Conservation (phyloP, 2,329 filamentous ascomycete genomes). For the Cytospora schulzeri region DNA sequence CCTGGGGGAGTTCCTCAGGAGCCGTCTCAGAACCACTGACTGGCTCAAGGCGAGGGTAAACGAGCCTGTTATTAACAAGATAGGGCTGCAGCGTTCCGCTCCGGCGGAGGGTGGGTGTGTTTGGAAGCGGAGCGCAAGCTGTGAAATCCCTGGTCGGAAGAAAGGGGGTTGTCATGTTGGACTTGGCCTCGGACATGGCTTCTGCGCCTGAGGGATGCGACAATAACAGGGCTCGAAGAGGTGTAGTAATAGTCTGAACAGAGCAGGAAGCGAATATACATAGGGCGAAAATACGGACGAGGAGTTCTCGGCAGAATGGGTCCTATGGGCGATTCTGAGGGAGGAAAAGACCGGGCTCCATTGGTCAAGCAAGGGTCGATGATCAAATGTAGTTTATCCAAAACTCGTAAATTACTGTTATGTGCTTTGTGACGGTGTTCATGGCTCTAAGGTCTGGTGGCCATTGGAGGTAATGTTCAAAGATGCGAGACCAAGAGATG, state of each 20-base stretch:
- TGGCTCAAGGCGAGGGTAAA: neutral
- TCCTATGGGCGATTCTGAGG: neutral
- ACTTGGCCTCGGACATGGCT: neutral
- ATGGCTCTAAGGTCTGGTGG: neutral
- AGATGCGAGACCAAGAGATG: neutral
- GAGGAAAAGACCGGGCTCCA: neutral
- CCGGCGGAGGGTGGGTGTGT: neutral
- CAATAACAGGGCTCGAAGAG: neutral
- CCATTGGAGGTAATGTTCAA: neutral
- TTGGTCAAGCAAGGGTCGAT: neutral
- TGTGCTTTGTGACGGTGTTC: neutral
- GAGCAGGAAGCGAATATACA: neutral
- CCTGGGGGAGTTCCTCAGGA: neutral
- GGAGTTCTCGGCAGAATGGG: too few species aligned
- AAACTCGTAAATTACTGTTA: neutral
- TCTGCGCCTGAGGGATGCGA: neutral
- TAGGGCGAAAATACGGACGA: neutral
- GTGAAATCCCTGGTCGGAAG: neutral
- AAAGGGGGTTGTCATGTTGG: neutral
- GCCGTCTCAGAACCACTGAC: neutral
- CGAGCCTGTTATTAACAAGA: neutral
- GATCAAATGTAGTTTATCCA: neutral
- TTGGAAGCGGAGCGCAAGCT: neutral
- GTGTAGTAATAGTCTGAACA: neutral
- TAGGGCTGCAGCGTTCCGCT: neutral